phyloP scores from a whole-genome alignment of 1,139 yeast species.

The Debaryomyces fabryi region DNA sequence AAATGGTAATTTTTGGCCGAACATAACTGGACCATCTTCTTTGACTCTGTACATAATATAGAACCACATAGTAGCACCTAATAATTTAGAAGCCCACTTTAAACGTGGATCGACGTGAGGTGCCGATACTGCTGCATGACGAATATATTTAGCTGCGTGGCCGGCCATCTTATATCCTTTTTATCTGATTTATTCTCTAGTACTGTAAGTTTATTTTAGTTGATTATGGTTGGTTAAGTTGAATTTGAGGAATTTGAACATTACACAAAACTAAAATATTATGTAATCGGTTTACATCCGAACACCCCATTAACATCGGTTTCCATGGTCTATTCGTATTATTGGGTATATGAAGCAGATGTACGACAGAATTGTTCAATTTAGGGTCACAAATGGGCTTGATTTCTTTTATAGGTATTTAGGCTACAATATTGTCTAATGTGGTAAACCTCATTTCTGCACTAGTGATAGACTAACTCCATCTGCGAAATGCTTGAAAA shows the following conservation, averaged over 20 bases:
- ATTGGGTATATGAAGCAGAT: too few relatives aligned
- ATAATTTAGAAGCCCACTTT: constrained; percentile 60
- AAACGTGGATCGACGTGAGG: constrained; percentile 59
- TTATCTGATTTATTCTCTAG: background rate
- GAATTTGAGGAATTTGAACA: background rate
- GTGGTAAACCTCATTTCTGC: too few relatives aligned
- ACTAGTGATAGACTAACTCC: too few relatives aligned
- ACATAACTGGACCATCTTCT: constrained; percentile 67
- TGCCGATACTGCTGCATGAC: constrained; percentile 55
- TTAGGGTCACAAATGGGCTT: too few relatives aligned
- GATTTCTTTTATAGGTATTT: too few relatives aligned
- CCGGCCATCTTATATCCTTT: constrained; percentile 36
- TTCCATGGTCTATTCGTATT: background rate
- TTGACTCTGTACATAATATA: constrained; percentile 79
- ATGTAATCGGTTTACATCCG: background rate
- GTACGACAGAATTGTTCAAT: too few relatives aligned
- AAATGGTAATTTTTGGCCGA: constrained; percentile 49
- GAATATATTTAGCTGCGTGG: constrained; percentile 49
- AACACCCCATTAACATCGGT: background rate
- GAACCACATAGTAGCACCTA: constrained; percentile 89
- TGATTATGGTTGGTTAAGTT: constrained; percentile 18
- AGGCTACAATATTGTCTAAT: too few relatives aligned
- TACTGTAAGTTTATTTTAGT: constrained; percentile 7
- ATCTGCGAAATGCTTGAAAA: too few relatives aligned
- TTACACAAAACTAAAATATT: constrained; percentile 11